Evolutionary conservation across 768 basidiomycete species (phyloP).

Genomic region (Ephemerocybe angulata): DNA sequence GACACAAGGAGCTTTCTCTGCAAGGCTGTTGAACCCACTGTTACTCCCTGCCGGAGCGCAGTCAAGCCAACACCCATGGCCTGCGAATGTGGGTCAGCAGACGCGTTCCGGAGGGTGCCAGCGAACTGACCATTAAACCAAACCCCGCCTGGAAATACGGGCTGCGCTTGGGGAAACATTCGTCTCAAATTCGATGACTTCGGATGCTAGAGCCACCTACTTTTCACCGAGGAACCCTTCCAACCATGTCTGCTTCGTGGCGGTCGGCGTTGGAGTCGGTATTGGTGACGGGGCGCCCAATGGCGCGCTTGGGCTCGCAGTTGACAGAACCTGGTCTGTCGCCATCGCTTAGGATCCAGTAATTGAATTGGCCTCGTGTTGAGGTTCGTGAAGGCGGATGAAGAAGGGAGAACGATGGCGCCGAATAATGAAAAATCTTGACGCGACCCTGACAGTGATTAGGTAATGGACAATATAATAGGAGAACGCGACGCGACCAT

Average conservation of each 20-base stretch:
- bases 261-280: slow-evolving; percentile 10
- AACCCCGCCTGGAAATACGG: slow-evolving; percentile 98
- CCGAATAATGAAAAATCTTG: slow-evolving; percentile 1
- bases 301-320: not conserved
- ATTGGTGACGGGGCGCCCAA: slow-evolving; percentile 10
- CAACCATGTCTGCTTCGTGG: slow-evolving; percentile 30
- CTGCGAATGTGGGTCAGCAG: slow-evolving; percentile 36
- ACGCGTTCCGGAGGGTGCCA: not conserved
- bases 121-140: slow-evolving; percentile 78
- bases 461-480: slow-evolving; percentile 13
- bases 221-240: slow-evolving; percentile 54
- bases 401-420: not conserved
- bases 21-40: slow-evolving; percentile 68
- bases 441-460: not conserved
- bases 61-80: slow-evolving; percentile 87
- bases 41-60: slow-evolving; percentile 63
- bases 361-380: too few relatives aligned
- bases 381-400: not conserved
- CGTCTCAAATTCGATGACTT: not conserved
- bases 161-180: slow-evolving; percentile 48
- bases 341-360: too few relatives aligned
- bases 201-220: slow-evolving; percentile 39
- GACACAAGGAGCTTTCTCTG: slow-evolving; percentile 90
- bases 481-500: slow-evolving; percentile 19
- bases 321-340: not conserved